These are phyloP conservation scores for Chlamydomonas incerta DNA, from an alignment of 139 green algal species.

Conservation along the genomic window DNA sequence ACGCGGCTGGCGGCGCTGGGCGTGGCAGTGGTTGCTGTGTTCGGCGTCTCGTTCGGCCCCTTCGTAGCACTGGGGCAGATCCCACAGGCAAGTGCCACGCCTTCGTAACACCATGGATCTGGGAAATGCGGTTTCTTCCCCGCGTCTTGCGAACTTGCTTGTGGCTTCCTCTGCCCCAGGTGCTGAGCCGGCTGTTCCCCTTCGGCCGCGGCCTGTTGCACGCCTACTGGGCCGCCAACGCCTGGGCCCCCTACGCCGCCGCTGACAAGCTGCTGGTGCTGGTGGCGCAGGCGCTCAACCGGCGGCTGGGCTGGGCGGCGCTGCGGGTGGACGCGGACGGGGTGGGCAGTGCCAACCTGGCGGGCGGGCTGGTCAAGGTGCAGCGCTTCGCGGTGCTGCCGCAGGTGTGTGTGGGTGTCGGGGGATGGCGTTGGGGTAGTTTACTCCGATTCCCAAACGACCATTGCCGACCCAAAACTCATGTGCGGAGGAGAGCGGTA, in stretches of 20 bases:
- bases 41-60: slow-evolving; percentile 74
- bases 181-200: slow-evolving; percentile 88
- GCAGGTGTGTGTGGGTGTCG: slow-evolving; percentile 53
- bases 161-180: slow-evolving; percentile 31
- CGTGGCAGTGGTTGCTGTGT: slow-evolving; percentile 61
- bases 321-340: neutral
- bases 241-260: slow-evolving; percentile 91
- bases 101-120: no score
- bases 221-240: slow-evolving; percentile 97
- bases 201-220: slow-evolving; percentile 92
- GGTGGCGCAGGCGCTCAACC: slow-evolving; percentile 30
- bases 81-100: slow-evolving; percentile 54
- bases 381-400: slow-evolving; percentile 83
- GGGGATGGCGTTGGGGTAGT: no score
- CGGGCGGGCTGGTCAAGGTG: slow-evolving; percentile 43
- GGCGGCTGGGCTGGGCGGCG: neutral
- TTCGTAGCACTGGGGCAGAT: slow-evolving; percentile 79
- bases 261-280: slow-evolving; percentile 80
- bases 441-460: no score
- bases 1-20: slow-evolving; percentile 62
- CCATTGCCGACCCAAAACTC: no score
- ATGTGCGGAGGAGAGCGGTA: no score
- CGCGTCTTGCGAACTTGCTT: neutral
- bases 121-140: no score
- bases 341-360: slow-evolving; percentile 58